A percentile compares a stretch with the other conserved stretches of the same genome.
Conservation (phyloP, 2,329 filamentous ascomycete species). For the Colletotrichum liaoningense region DNA sequence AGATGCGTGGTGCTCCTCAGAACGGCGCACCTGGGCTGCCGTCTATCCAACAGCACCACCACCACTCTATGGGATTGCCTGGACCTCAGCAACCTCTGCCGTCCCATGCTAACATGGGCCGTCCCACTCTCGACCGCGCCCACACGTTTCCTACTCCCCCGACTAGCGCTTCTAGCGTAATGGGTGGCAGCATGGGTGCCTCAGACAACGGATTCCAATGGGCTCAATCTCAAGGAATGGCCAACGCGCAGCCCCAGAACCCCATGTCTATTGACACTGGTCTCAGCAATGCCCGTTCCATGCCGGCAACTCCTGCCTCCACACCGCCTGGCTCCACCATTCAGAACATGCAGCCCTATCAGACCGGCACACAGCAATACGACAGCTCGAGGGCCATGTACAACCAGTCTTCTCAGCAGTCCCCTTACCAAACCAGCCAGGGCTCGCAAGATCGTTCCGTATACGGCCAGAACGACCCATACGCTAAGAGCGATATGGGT, state of each 20-base stretch:
- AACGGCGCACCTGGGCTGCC: slow-evolving; percentile 67
- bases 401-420: slow-evolving; percentile 75
- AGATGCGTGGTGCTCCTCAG: slow-evolving; percentile 69
- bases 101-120: slow-evolving; percentile 77
- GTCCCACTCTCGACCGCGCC: slow-evolving; percentile 83
- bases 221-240: slow-evolving; percentile 71
- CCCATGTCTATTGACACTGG: slow-evolving; percentile 85
- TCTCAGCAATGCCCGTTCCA: slow-evolving; percentile 82
- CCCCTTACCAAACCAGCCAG: slow-evolving; percentile 75
- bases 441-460: slow-evolving; percentile 71
- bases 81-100: slow-evolving; percentile 66
- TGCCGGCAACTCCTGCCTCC: slow-evolving; percentile 90
- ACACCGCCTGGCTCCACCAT: slow-evolving; percentile 85
- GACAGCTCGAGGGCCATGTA: slow-evolving; percentile 85
- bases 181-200: slow-evolving; percentile 75
- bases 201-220: slow-evolving; percentile 83
- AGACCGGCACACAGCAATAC: slow-evolving; percentile 75
- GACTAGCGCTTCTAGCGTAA: slow-evolving; percentile 90
- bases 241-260: slow-evolving; percentile 71
- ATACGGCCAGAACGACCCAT: slow-evolving; percentile 74
- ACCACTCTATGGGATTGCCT: slow-evolving; percentile 68
- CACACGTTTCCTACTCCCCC: slow-evolving; percentile 96
- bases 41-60: slow-evolving; percentile 75
- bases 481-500: slow-evolving; percentile 90
- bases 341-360: slow-evolving; percentile 84